Evolutionary conservation across 345 rosid species (phyloP), one percentile per base, ranked within the genome.

Genomic region (Corymbia maculata): DNA sequence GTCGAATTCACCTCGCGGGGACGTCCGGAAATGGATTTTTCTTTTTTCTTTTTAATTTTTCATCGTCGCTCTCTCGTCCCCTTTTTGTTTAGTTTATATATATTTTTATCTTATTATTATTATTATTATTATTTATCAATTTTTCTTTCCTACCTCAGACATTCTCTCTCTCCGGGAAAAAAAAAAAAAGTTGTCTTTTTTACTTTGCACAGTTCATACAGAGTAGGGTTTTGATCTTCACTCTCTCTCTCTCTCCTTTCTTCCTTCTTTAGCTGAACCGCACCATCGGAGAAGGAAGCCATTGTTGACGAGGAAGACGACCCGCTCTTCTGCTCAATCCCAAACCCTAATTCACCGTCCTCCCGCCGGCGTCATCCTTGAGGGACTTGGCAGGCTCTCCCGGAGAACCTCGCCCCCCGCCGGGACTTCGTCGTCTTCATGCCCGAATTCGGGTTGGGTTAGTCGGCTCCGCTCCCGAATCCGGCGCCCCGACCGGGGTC

Each of bases 201-300:
- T 90, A 68, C 52, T 82, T 80, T 59, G 89, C 87, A 90, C 88
- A 87, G 87, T 92, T 89, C 91, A 86, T 92, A 92, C 91, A 59
- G 85, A 92, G 94, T 93, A 95, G 95, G 96, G 94, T 93, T 95
- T 92, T 91, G 86, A 93, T 93, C 94, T 92, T 92, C 87, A 85
- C 90, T 93, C 92, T 57, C 66, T 93, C 88, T 84, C 88, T 91
- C 90, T 92, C 90, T 89, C 89, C 66, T 28, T 24, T 28, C 32
- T 61, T 61, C 16, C 68, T 55, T 87, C 86, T 85, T 64, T 85
- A 61, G 90, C 91, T 91, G 90, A 86, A 88, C 86, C 80, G 84
- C 86, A 70, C 91, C 84, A 89, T 88, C 88, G 79, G 89, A 92
- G 90, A 86, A 93, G 93, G 90, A 88, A 93, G 94, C 92, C 92